phyloP scores from a whole-genome alignment of 2,329 filamentous ascomycete genomes.

The Dothiorella sarmentorum region DNA sequence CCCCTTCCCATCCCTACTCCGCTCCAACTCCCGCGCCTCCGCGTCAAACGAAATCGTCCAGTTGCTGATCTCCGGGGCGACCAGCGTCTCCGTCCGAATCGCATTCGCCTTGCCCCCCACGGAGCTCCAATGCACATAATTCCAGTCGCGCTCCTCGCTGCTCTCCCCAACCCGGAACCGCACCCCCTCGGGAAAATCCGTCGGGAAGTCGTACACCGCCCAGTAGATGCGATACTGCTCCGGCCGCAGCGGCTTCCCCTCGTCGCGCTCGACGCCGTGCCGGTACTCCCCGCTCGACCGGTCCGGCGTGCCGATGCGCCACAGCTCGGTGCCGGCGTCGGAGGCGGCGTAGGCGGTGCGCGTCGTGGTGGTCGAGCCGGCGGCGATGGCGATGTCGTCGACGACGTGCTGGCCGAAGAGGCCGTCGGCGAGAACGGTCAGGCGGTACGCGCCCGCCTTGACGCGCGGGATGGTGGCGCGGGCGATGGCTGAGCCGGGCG shows the following conservation, averaged over 20 bases:
- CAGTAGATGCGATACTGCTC: constrained; percentile 62
- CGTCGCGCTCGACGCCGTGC: constrained; percentile 53
- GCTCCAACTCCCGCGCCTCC: constrained; percentile 38
- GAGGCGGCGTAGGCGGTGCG: constrained; percentile 50
- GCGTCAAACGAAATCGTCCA: constrained; percentile 58
- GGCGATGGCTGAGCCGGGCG: constrained; percentile 24
- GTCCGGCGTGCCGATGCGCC: constrained; percentile 61
- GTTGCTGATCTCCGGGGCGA: constrained; percentile 53
- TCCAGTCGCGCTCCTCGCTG: constrained; percentile 50
- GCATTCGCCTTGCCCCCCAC: constrained; percentile 56
- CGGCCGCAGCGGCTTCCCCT: constrained; percentile 49
- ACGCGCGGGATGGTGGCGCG: constrained; percentile 53
- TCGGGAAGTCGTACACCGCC: constrained; percentile 56
- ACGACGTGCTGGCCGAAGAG: constrained; percentile 59
- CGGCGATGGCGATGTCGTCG: constrained; percentile 48
- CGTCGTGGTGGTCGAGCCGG: constrained; percentile 41
- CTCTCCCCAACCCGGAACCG: constrained; percentile 56
- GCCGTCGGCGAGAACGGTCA: constrained; percentile 61
- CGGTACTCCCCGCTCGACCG: constrained; percentile 59
- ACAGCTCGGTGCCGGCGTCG: constrained; percentile 60
- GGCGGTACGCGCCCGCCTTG: constrained; percentile 56
- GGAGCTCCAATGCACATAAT: constrained; percentile 65
- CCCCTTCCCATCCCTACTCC: constrained; percentile 20
- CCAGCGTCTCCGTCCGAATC: constrained; percentile 40
- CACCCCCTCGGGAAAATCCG: constrained; percentile 59